Percentiles rank a stretch among this genome's conserved stretches.
Conservation (phyloP, 2,329 filamentous ascomycete genomes). For the Fusarium robinianum region DNA sequence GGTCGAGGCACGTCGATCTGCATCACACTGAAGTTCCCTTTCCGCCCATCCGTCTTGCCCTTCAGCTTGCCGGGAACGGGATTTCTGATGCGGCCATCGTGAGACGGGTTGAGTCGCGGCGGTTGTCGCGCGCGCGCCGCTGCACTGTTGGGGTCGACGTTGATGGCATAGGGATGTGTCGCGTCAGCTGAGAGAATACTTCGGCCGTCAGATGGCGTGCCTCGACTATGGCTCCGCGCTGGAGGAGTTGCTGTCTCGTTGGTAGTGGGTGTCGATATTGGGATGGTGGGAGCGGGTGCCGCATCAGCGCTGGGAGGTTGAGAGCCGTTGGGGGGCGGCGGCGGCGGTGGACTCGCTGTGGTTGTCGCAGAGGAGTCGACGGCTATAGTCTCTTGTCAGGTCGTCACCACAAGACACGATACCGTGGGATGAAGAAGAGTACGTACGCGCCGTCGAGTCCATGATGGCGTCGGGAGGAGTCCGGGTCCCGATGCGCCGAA, state of each 20-base stretch:
- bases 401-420: not conserved
- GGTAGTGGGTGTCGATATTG: conserved; percentile 6
- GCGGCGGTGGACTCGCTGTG: conserved; percentile 3
- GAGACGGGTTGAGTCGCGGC: conserved; percentile 27
- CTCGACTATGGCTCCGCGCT: conserved; percentile 9
- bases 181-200: conserved; percentile 9
- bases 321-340: not conserved
- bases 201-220: conserved; percentile 15
- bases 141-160: conserved; percentile 1
- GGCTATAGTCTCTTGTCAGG: conserved; percentile 26
- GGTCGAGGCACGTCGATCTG: conserved; percentile 58
- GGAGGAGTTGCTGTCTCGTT: conserved; percentile 4
- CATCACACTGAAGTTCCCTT: conserved; percentile 67
- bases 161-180: conserved; percentile 2
- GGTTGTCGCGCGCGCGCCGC: not conserved
- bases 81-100: conserved; percentile 50
- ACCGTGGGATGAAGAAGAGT: conserved; percentile 4
- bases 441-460: conserved; percentile 37
- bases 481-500: conserved; percentile 23
- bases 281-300: conserved; percentile 9
- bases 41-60: conserved; percentile 58
- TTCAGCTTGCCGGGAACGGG: conserved; percentile 66
- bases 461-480: conserved; percentile 34
- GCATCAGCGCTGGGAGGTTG: conserved; percentile 5
- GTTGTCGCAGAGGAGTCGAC: conserved; percentile 11